Base-by-base conservation (phyloP, 306 rosid species). In the Vigna trinervia region DNA sequence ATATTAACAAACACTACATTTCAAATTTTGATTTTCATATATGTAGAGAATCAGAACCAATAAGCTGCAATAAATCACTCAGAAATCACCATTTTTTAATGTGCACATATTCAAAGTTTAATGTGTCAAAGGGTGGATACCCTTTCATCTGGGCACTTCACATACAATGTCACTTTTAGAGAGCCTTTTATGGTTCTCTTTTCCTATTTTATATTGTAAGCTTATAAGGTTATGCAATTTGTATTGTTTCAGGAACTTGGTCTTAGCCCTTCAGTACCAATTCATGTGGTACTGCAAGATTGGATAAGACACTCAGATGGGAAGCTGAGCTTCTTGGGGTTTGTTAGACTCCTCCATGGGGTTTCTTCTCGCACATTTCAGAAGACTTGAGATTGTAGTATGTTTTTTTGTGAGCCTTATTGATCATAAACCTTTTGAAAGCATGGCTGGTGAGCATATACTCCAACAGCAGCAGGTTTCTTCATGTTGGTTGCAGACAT, bases 251-350 rank as follows among this genome's bases (percentile, higher is more conserved):
- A 93, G 98, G 98, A 93, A 78, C 91, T 93, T 6, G 96, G 98
- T 46, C 93, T 93, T 73, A 73, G 95, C 62, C 89, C 97, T 8
- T 91, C 96, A 0, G 92, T 93, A 19, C 97, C 96, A 0, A 89
- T 93, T 73, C 98, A 93, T 15, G 93, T 89, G 23, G 98, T 93
- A 46, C 98, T 93, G 65, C 95, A 93, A 76, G 98, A 93, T 80
- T 93, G 98, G 98, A 87, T 93, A 36, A 77, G 90, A 87, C 98
- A 91, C 77, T 81, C 95, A 0, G 97, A 93, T 62, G 96, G 97
- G 63, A 93, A 93, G 80, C 95, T 93, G 34, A 93, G 98, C 81
- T 93, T 93, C 85, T 57, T 89, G 68, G 98, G 98, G 59, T 93
- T 93, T 72, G 90, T 91, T 61, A 86, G 92, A 74, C 96, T 93